Percentiles rank a stretch among this genome's conserved stretches.
Conservation (phyloP, 176 grass and related monocot genomes). For the Eragrostis curvula region DNA sequence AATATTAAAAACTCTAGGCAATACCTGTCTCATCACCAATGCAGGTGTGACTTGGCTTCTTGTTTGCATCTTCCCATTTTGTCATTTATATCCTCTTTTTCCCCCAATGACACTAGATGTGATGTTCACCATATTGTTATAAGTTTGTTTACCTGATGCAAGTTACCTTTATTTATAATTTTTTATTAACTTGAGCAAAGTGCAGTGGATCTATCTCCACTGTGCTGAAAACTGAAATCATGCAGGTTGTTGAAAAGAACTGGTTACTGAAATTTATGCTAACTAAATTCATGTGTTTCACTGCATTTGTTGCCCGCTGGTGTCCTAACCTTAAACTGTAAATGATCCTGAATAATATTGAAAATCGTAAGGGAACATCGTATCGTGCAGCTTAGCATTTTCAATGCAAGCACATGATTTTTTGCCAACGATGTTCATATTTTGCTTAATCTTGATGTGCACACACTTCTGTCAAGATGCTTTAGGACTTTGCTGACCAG, state of each 20-base stretch:
- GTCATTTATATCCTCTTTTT: not conserved
- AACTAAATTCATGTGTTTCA: not conserved
- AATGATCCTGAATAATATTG: too few species aligned
- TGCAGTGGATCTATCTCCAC: conserved; percentile 19
- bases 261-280: not conserved
- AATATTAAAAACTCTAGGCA: too few species aligned
- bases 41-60: not conserved
- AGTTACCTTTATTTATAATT: not conserved
- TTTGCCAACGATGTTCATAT: too few species aligned
- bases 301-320: not conserved
- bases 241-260: not conserved
- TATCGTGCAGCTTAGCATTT: too few species aligned
- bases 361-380: too few species aligned
- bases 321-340: too few species aligned
- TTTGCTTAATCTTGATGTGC: too few species aligned
- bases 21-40: not conserved
- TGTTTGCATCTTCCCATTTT: not conserved
- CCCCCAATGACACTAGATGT: not conserved
- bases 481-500: conserved; percentile 73
- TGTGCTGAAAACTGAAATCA: not conserved
- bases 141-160: not conserved
- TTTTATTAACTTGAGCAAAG: not conserved
- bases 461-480: not conserved
- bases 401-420: too few species aligned
- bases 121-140: not conserved